Evolutionary conservation across 2,329 filamentous ascomycete species (phyloP).

Genomic region (Beauveria sp.): DNA sequence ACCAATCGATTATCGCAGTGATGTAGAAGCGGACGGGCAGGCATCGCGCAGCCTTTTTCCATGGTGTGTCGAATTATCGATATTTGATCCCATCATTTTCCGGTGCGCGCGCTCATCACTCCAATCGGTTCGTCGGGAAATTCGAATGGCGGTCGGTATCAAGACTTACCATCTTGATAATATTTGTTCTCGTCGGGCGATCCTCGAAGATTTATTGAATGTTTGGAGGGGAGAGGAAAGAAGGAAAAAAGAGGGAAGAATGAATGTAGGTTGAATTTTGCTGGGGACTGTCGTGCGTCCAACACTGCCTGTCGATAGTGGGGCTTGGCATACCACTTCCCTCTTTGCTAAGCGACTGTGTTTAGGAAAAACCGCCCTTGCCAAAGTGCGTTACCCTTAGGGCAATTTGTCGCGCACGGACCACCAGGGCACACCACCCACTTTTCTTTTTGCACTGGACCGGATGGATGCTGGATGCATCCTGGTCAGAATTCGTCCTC

Average conservation of each 20-base stretch:
- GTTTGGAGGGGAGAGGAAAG: constrained; percentile 21
- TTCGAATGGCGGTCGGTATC: constrained; percentile 6
- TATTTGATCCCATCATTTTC: neutral
- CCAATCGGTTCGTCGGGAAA: constrained; percentile 6
- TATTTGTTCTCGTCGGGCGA: constrained; percentile 51
- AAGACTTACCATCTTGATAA: constrained; percentile 52
- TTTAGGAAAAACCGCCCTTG: neutral
- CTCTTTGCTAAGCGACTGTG: constrained; percentile 1
- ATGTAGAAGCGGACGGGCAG: neutral
- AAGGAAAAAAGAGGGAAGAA: constrained; percentile 17
- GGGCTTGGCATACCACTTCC: constrained; percentile 1
- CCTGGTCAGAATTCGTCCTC: neutral
- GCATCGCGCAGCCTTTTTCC: neutral
- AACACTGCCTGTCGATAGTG: constrained; percentile 5
- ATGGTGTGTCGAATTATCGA: neutral
- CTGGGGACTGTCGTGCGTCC: constrained; percentile 19
- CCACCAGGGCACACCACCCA: constrained; percentile 33
- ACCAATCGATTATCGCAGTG: neutral
- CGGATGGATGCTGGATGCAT: neutral
- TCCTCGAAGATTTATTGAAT: constrained; percentile 55
- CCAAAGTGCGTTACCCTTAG: constrained; percentile 24
- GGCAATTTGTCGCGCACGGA: constrained; percentile 37
- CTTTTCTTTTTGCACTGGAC: constrained; percentile 14
- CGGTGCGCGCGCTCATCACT: neutral
- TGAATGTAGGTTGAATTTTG: constrained; percentile 16